phyloP scores from a whole-genome alignment of 176 grass and related monocot genomes.

The Paspalum vaginatum region DNA sequence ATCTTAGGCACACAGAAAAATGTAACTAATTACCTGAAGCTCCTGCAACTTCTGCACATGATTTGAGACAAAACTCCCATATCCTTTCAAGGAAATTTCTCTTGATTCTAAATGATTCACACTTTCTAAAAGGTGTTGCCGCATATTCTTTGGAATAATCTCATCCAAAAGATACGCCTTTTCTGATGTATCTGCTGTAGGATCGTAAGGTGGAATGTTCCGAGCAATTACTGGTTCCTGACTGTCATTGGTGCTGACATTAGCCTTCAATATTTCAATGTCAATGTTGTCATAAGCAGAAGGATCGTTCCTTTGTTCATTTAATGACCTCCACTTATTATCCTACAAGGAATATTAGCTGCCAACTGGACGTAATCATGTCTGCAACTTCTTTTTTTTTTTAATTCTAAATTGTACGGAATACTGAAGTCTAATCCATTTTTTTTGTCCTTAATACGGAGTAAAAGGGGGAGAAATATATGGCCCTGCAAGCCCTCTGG shows the following conservation, averaged over 20 bases:
- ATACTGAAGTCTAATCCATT: background rate
- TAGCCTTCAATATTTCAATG: conserved; percentile 31
- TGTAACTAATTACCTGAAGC: conserved; percentile 54
- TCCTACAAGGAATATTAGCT: conserved; percentile 53
- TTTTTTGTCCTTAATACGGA: background rate
- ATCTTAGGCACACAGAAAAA: background rate
- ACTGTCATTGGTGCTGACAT: conserved; percentile 27
- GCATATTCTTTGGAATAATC: conserved; percentile 78
- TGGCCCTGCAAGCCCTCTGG: background rate
- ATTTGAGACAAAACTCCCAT: conserved; percentile 86
- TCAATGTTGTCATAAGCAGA: conserved; percentile 50
- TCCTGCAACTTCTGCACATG: conserved; percentile 64
- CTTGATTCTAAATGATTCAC: conserved; percentile 50
- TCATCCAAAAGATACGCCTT: conserved; percentile 71
- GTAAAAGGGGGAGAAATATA: background rate
- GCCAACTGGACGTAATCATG: too few species aligned
- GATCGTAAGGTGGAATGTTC: conserved; percentile 92
- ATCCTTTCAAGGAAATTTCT: conserved; percentile 60
- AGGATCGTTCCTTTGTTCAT: conserved; percentile 68
- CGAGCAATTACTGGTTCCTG: conserved; percentile 33
- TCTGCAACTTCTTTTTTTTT: conserved; percentile 27
- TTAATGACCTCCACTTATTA: conserved; percentile 64
- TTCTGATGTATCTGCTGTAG: conserved; percentile 67
- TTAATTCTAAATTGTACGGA: conserved; percentile 9
- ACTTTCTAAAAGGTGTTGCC: conserved; percentile 68